Conservation (phyloP, 2,329 filamentous ascomycete genomes). For the Aspergillus chevalieri region DNA sequence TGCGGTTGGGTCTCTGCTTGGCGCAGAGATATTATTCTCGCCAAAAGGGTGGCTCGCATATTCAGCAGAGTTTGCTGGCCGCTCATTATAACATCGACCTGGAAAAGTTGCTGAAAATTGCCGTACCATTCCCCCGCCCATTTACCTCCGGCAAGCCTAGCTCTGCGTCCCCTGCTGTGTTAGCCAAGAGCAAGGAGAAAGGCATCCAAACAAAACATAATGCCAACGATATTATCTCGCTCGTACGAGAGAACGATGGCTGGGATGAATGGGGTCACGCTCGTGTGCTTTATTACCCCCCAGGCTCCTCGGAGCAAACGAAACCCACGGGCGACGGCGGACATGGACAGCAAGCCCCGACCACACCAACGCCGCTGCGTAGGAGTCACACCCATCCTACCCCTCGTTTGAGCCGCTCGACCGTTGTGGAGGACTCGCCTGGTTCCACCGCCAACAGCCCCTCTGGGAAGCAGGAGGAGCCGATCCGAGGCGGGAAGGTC, state of each 20-base stretch:
- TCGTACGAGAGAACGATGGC: conserved; percentile 54
- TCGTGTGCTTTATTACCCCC: conserved; percentile 69
- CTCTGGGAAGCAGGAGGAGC: conserved; percentile 29
- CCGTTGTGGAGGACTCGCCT: conserved; percentile 43
- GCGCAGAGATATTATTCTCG: conserved; percentile 90
- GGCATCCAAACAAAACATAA: conserved; percentile 50
- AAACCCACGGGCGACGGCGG: conserved; percentile 24
- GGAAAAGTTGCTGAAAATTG: conserved; percentile 77
- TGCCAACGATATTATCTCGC: conserved; percentile 75
- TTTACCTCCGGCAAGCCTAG: conserved; percentile 48
- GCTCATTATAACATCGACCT: conserved; percentile 72
- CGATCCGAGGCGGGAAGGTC: conserved; percentile 43
- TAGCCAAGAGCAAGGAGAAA: conserved; percentile 73
- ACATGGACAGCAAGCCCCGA: conserved; percentile 47
- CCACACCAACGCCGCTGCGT: conserved; percentile 69
- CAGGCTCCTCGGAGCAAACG: conserved; percentile 26
- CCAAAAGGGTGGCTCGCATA: conserved; percentile 63
- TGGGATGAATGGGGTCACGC: conserved; percentile 80
- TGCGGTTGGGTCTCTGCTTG: conserved; percentile 76
- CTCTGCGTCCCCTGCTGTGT: conserved; percentile 48
- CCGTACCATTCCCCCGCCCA: conserved; percentile 74
- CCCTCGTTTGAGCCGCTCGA: conserved; percentile 45
- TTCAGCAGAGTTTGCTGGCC: conserved; percentile 67
- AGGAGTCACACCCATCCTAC: conserved; percentile 58
- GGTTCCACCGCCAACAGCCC: conserved; percentile 43